Percentiles rank a stretch among this genome's conserved stretches.
phyloP scores from a whole-genome alignment of 441 rosid species.

The Biscutella laevigata region DNA sequence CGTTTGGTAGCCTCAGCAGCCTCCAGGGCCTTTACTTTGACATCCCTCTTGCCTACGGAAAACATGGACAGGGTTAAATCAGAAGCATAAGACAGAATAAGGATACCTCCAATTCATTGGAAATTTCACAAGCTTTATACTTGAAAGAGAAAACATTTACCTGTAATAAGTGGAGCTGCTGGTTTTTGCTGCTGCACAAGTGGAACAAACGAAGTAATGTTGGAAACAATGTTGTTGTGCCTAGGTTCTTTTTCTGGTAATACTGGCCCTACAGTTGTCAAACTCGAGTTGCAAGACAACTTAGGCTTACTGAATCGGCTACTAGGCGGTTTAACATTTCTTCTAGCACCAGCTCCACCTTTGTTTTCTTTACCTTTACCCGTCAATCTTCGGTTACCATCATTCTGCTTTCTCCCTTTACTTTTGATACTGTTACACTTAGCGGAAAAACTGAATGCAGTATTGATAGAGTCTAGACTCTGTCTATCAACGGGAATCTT shows the following conservation, averaged over 20 bases:
- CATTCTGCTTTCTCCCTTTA: slow-evolving; percentile 33
- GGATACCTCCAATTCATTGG: background rate
- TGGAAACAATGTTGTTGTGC: slow-evolving; percentile 70
- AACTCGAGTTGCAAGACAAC: slow-evolving; percentile 42
- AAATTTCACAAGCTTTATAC: slow-evolving; percentile 1
- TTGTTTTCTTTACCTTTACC: slow-evolving; percentile 42
- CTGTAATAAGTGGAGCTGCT: slow-evolving; percentile 54
- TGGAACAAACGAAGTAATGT: slow-evolving; percentile 69
- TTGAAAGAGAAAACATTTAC: slow-evolving; percentile 30
- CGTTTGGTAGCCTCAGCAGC: slow-evolving; percentile 84
- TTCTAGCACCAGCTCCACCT: slow-evolving; percentile 31
- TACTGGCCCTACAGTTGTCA: slow-evolving; percentile 33
- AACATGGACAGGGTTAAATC: background rate
- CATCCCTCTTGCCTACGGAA: slow-evolving; percentile 69
- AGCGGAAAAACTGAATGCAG: slow-evolving; percentile 41
- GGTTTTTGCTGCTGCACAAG: slow-evolving; percentile 69
- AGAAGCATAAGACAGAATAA: background rate
- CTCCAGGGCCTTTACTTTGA: slow-evolving; percentile 84
- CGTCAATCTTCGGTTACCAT: slow-evolving; percentile 39
- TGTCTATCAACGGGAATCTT: slow-evolving; percentile 35
- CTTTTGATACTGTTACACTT: slow-evolving; percentile 34
- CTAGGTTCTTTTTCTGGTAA: slow-evolving; percentile 39
- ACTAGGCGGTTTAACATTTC: slow-evolving; percentile 34
- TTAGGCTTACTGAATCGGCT: slow-evolving; percentile 52
- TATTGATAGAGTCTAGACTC: slow-evolving; percentile 61